These are phyloP conservation scores for Fusarium buxicola DNA, from an alignment of 2,329 filamentous ascomycete species.

Conservation along the genomic window DNA sequence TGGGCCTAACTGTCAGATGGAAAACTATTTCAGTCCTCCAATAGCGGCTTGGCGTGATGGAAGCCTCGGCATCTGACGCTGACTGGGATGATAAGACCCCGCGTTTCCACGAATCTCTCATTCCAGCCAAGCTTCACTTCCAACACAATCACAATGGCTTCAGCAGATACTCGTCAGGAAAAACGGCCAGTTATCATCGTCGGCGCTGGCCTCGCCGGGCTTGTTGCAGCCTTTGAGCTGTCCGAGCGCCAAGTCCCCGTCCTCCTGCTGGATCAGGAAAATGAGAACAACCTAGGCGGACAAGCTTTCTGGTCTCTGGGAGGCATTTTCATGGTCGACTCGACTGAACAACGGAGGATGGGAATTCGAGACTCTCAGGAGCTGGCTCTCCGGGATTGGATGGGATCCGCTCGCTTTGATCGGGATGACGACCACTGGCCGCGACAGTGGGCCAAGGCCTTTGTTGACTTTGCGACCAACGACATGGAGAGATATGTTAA, in stretches of 20 bases:
- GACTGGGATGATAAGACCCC: slow-evolving; percentile 18
- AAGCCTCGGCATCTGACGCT: slow-evolving; percentile 11
- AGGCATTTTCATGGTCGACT: slow-evolving; percentile 70
- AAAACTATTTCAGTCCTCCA: no score
- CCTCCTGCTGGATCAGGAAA: slow-evolving; percentile 69
- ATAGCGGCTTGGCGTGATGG: neutral
- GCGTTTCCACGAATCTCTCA: slow-evolving; percentile 18
- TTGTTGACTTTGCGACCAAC: slow-evolving; percentile 70
- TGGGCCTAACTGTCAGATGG: no score
- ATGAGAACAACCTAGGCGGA: slow-evolving; percentile 66
- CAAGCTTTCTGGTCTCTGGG: slow-evolving; percentile 75
- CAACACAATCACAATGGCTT: slow-evolving; percentile 16
- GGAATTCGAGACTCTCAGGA: slow-evolving; percentile 69
- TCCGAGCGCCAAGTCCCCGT: slow-evolving; percentile 61
- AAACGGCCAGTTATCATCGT: slow-evolving; percentile 63
- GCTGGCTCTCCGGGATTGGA: slow-evolving; percentile 69
- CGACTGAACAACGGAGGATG: slow-evolving; percentile 65
- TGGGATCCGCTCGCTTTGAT: slow-evolving; percentile 68
- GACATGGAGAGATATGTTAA: slow-evolving; percentile 70
- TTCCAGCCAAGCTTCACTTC: slow-evolving; percentile 1
- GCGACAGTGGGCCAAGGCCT: slow-evolving; percentile 70
- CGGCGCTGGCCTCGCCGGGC: slow-evolving; percentile 68
- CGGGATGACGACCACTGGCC: slow-evolving; percentile 70
- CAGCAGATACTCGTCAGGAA: slow-evolving; percentile 1
- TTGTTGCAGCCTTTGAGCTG: slow-evolving; percentile 69